phyloP scores from a whole-genome alignment of 768 basidiomycete genomes.

The Suillus subluteus region DNA sequence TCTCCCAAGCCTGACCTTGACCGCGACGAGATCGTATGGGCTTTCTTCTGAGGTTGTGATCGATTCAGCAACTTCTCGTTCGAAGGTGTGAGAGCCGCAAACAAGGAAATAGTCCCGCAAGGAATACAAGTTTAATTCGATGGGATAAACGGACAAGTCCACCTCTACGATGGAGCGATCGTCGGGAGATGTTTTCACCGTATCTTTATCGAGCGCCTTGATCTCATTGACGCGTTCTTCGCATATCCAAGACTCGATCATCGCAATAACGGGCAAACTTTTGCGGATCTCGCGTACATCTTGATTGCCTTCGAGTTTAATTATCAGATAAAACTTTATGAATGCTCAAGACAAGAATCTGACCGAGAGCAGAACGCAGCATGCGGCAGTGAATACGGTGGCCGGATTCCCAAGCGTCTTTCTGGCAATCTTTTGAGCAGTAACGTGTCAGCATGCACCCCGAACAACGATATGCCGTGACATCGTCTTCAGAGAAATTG shows the following conservation, averaged over 20 bases:
- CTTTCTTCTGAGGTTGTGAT: constrained; percentile 3
- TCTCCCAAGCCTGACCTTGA: constrained; percentile 8
- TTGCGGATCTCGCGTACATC: constrained; percentile 9
- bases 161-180: constrained; percentile 9
- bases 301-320: neutral
- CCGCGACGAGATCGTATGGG: constrained; percentile 3
- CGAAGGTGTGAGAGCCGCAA: constrained; percentile 2
- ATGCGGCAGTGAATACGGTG: constrained; percentile 9
- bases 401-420: constrained; percentile 4
- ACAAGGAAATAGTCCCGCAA: constrained; percentile 4
- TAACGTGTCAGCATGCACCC: constrained; percentile 7
- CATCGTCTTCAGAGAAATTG: constrained; percentile 3
- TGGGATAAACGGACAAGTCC: constrained; percentile 6
- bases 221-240: constrained; percentile 6
- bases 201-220: constrained; percentile 1
- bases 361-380: constrained; percentile 1
- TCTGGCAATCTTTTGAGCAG: constrained; percentile 5
- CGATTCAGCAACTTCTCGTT: neutral
- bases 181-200: neutral
- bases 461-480: constrained; percentile 7
- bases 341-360: neutral
- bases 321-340: neutral
- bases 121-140: constrained; percentile 8
- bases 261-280: constrained; percentile 8
- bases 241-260: constrained; percentile 9